A percentile compares a stretch with the other conserved stretches of the same genome.
Evolutionary conservation across 805 yeast species (phyloP).

Genomic region (Zygotorulaspora sp.): DNA sequence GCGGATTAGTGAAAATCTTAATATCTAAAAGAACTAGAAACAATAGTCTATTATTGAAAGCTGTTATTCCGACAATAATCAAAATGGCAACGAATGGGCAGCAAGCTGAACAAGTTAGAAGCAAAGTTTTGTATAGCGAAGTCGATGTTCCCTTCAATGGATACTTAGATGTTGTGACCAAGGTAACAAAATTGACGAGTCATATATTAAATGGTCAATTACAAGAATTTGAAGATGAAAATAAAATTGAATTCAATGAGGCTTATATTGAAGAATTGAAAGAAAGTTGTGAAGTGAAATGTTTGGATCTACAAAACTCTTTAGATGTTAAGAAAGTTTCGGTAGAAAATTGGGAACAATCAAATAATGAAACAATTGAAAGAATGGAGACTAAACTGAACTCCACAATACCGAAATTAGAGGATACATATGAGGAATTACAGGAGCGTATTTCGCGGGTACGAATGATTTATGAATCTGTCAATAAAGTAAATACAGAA

Average conservation of each 20-base stretch:
- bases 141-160: constrained; percentile 25
- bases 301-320: constrained; percentile 25
- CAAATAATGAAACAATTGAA: constrained; percentile 17
- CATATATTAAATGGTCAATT: constrained; percentile 22
- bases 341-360: constrained; percentile 25
- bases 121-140: constrained; percentile 27
- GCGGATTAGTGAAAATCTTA: too few species aligned
- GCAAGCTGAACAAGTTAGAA: constrained; percentile 21
- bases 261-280: constrained; percentile 13
- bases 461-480: constrained; percentile 25
- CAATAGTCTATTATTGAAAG: too few species aligned
- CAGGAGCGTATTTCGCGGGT: constrained; percentile 22
- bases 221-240: constrained; percentile 13
- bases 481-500: constrained; percentile 24
- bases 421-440: constrained; percentile 11
- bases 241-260: constrained; percentile 8
- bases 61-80: too few species aligned
- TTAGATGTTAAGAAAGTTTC: constrained; percentile 26
- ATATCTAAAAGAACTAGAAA: too few species aligned
- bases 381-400: constrained; percentile 14
- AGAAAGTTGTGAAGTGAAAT: constrained; percentile 19
- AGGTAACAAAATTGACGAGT: constrained; percentile 18
- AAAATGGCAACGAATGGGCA: constrained; percentile 9
- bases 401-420: constrained; percentile 16
- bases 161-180: constrained; percentile 23